Evolutionary conservation across 1,139 yeast species (phyloP).

Genomic region (Taphrina flavorubra): DNA sequence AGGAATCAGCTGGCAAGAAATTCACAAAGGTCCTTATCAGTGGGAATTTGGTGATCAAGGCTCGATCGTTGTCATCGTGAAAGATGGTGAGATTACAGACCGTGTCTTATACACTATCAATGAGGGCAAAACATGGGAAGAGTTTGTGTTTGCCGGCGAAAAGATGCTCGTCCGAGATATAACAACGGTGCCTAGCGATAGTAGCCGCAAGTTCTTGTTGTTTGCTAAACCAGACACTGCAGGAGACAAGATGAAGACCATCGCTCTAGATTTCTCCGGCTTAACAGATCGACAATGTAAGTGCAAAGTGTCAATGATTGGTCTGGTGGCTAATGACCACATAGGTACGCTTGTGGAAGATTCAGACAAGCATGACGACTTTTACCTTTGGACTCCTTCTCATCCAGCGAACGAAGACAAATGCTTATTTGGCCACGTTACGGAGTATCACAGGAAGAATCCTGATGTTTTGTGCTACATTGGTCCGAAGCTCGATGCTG

Average conservation of each 20-base stretch:
- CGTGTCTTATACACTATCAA: constrained; percentile 70
- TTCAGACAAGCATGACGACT: constrained; percentile 66
- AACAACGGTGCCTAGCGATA: constrained; percentile 90
- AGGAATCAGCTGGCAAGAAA: constrained; percentile 85
- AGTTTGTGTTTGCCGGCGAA: constrained; percentile 66
- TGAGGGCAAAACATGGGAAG: constrained; percentile 78
- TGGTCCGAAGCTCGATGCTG: constrained; percentile 69
- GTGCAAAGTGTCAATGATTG: neutral
- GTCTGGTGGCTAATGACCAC: neutral
- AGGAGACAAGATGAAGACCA: constrained; percentile 56
- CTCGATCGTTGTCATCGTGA: constrained; percentile 74
- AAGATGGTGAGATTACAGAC: constrained; percentile 64
- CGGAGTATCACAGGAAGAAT: constrained; percentile 74
- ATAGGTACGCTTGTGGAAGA: constrained; percentile 54
- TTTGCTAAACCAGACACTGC: constrained; percentile 56
- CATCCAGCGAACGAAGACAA: constrained; percentile 65
- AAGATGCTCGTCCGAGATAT: constrained; percentile 68
- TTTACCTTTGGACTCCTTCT: constrained; percentile 79
- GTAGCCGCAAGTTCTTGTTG: constrained; percentile 73
- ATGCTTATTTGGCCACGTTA: constrained; percentile 90
- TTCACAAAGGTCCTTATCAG: constrained; percentile 72
- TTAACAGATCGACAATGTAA: constrained; percentile 53
- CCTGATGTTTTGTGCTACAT: constrained; percentile 74
- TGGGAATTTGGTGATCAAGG: constrained; percentile 99
- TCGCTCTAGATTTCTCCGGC: constrained; percentile 69